These are phyloP conservation scores for Neonectria punicea DNA, from an alignment of 2,329 filamentous ascomycete species.

Conservation along the genomic window DNA sequence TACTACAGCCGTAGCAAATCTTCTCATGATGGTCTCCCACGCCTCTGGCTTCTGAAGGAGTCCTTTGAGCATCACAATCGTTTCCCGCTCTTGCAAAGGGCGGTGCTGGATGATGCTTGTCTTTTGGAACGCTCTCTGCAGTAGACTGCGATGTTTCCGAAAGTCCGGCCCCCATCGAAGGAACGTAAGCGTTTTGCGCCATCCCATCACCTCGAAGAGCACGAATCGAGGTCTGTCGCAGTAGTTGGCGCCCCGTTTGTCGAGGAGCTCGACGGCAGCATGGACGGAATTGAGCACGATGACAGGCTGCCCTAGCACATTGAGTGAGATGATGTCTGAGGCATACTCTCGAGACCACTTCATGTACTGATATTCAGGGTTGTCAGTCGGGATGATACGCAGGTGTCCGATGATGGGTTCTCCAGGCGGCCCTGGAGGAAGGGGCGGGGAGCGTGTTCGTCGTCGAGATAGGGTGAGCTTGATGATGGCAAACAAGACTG, in stretches of 20 bases:
- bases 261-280: conserved; percentile 55
- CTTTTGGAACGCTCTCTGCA: conserved; percentile 56
- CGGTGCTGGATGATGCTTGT: conserved; percentile 49
- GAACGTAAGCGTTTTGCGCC: conserved; percentile 58
- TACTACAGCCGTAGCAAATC: conserved; percentile 54
- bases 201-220: conserved; percentile 55
- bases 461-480: background rate
- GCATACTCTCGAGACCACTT: conserved; percentile 61
- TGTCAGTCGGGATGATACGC: conserved; percentile 52
- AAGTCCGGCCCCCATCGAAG: conserved; percentile 54
- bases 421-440: conserved; percentile 47
- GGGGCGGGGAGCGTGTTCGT: conserved; percentile 22
- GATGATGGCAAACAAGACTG: conserved; percentile 19
- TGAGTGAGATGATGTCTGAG: conserved; percentile 48
- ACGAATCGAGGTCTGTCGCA: conserved; percentile 57
- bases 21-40: conserved; percentile 50
- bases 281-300: conserved; percentile 56
- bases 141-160: conserved; percentile 54
- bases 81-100: conserved; percentile 49
- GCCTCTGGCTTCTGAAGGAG: conserved; percentile 45
- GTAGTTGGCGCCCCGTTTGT: conserved; percentile 57
- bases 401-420: conserved; percentile 56
- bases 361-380: conserved; percentile 45
- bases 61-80: conserved; percentile 41
- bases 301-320: conserved; percentile 47